These are phyloP conservation scores for Hygrophoropsis aurantiaca DNA, from an alignment of 768 basidiomycete genomes.

Conservation along the genomic window DNA sequence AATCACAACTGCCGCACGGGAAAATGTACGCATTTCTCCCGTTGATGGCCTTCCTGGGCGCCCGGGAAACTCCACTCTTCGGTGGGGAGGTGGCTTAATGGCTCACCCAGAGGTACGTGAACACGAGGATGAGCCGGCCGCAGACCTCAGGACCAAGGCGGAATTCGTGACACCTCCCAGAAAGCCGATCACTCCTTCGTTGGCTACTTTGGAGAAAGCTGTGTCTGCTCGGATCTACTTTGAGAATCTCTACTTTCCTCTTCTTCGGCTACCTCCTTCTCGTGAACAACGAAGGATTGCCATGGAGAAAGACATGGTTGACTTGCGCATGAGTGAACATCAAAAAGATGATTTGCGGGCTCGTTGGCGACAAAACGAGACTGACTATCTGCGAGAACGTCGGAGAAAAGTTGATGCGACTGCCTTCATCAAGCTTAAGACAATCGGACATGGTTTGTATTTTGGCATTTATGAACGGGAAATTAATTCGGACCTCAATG, in stretches of 20 bases:
- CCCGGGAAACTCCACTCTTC: conserved; percentile 60
- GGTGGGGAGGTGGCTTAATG: conserved; percentile 59
- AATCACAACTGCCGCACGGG: conserved; percentile 73
- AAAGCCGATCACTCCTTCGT: conserved; percentile 76
- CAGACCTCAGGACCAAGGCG: conserved; percentile 27
- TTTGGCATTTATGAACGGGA: conserved; percentile 23
- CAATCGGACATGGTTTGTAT: conserved; percentile 84
- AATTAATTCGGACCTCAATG: conserved; percentile 21
- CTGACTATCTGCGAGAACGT: conserved; percentile 82
- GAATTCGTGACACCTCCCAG: conserved; percentile 35
- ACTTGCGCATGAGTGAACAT: conserved; percentile 65
- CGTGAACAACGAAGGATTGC: conserved; percentile 82
- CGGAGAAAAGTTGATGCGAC: conserved; percentile 80
- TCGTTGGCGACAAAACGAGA: conserved; percentile 87
- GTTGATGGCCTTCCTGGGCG: conserved; percentile 51
- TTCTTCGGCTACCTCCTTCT: conserved; percentile 81
- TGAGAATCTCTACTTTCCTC: conserved; percentile 84
- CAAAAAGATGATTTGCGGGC: conserved; percentile 73
- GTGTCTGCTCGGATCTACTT: conserved; percentile 93
- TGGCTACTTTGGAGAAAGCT: conserved; percentile 91
- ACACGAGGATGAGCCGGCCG: conserved; percentile 46
- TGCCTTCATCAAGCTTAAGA: conserved; percentile 87
- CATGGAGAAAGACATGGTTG: conserved; percentile 85
- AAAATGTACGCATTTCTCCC: conserved; percentile 54
- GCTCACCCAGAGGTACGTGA: conserved; percentile 69